Evolutionary conservation across 495 filamentous ascomycete species (phyloP).

Genomic region (Trichoderma asperelloides): DNA sequence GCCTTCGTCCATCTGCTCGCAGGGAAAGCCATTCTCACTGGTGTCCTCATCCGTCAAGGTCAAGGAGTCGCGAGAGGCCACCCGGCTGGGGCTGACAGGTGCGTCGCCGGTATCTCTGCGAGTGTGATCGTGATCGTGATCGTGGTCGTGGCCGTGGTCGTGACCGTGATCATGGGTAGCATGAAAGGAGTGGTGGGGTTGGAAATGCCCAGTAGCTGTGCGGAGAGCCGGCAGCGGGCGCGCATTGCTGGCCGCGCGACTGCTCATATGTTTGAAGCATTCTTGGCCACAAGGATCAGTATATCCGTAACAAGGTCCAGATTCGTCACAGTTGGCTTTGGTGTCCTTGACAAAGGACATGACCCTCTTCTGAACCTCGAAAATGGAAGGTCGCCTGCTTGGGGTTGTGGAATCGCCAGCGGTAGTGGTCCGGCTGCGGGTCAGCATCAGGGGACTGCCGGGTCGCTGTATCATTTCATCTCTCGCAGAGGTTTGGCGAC

Average conservation of each 20-base stretch:
- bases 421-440: not conserved
- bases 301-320: constrained; percentile 74
- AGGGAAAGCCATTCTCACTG: constrained; percentile 22
- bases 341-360: constrained; percentile 58
- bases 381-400: constrained; percentile 36
- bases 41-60: constrained; percentile 2
- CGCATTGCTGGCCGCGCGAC: constrained; percentile 17
- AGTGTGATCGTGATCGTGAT: constrained; percentile 22
- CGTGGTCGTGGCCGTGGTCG: constrained; percentile 22
- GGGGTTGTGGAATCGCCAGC: constrained; percentile 9
- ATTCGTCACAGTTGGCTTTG: constrained; percentile 60
- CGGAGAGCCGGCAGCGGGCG: constrained; percentile 21
- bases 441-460: constrained; percentile 10
- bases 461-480: not conserved
- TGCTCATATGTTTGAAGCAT: constrained; percentile 53
- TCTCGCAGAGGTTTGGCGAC: not conserved
- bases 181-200: constrained; percentile 4
- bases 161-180: constrained; percentile 21
- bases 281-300: constrained; percentile 78
- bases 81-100: constrained; percentile 20
- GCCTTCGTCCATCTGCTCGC: constrained; percentile 15
- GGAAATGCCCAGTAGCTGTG: constrained; percentile 15
- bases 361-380: constrained; percentile 41
- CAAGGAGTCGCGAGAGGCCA: constrained; percentile 20
- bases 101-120: constrained; percentile 14